Evolutionary conservation across 1,284 basidiomycete genomes (phyloP).

Genomic region (Cryptococcus sp.): DNA sequence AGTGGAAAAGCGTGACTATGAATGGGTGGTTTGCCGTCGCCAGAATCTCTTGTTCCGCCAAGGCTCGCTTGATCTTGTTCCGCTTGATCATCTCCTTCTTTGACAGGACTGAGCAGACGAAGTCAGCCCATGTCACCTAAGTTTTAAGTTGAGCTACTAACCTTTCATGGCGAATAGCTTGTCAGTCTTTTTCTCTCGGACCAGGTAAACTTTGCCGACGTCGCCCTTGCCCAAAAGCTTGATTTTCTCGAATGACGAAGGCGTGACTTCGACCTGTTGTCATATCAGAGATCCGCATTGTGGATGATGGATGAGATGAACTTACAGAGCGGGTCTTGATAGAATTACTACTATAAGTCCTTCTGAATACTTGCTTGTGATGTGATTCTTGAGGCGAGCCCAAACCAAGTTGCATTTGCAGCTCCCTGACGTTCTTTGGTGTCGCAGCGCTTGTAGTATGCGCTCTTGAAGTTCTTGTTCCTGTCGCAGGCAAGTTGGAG

Average conservation of each 20-base stretch:
- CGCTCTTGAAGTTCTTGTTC: constrained; percentile 30
- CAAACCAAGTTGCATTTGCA: constrained; percentile 27
- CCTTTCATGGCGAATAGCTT: constrained; percentile 97
- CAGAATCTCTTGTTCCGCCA: constrained; percentile 95
- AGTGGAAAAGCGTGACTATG: constrained; percentile 95
- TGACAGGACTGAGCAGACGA: constrained; percentile 67
- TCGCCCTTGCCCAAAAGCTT: constrained; percentile 95
- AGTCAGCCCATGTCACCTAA: background rate
- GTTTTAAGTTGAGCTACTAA: constrained; percentile 41
- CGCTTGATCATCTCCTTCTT: constrained; percentile 99
- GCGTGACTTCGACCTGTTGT: constrained; percentile 81
- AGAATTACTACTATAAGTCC: constrained; percentile 96
- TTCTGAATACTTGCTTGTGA: constrained; percentile 72
- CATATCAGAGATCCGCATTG: constrained; percentile 4
- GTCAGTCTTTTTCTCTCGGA: constrained; percentile 89
- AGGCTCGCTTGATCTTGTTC: constrained; percentile 94
- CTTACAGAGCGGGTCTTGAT: constrained; percentile 88
- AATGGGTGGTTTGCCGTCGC: constrained; percentile 96
- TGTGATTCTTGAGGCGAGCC: constrained; percentile 16
- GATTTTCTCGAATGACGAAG: constrained; percentile 88
- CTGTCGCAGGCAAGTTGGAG: constrained; percentile 22
- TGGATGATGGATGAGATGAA: constrained; percentile 14
- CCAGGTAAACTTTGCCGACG: constrained; percentile 93
- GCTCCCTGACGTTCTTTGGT: constrained; percentile 22
- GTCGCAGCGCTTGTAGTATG: constrained; percentile 24